Evolutionary conservation across 2,329 filamentous ascomycete genomes (phyloP).

Genomic region (Trichoderma gracile): DNA sequence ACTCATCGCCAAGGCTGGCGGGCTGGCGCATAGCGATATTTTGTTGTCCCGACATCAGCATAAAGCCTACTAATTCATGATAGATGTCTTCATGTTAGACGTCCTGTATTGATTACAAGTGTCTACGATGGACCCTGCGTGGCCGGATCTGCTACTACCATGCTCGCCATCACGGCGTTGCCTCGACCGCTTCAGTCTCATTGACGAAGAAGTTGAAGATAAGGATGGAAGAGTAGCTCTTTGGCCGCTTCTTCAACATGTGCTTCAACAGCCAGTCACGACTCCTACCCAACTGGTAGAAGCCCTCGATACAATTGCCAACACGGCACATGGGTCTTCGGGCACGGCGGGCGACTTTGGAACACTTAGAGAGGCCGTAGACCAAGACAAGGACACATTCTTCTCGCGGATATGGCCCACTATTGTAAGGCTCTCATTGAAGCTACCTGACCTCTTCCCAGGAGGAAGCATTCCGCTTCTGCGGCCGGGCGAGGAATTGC

Average conservation of each 20-base stretch:
- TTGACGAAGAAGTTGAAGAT: constrained; percentile 32
- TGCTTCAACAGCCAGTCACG: constrained; percentile 28
- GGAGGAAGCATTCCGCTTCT: constrained; percentile 29
- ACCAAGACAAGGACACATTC: constrained; percentile 19
- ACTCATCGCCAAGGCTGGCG: constrained; percentile 2
- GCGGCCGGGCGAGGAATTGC: constrained; percentile 22
- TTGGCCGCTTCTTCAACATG: constrained; percentile 34
- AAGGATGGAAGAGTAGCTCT: constrained; percentile 32
- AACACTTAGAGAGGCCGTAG: constrained; percentile 28
- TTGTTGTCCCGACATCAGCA: background rate
- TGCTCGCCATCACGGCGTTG: constrained; percentile 26
- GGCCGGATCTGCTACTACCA: constrained; percentile 24
- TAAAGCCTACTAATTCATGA: too few relatives aligned
- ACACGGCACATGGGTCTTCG: constrained; percentile 28
- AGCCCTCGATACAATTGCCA: constrained; percentile 35
- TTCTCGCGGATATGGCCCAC: constrained; percentile 31
- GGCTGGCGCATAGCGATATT: background rate
- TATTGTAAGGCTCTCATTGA: constrained; percentile 31
- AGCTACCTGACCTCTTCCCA: constrained; percentile 31
- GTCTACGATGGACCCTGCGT: background rate
- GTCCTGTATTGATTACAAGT: too few relatives aligned
- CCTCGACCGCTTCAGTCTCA: constrained; percentile 38
- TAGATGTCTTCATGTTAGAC: too few relatives aligned
- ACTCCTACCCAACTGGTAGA: constrained; percentile 31
- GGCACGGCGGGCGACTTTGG: constrained; percentile 30